Base-by-base conservation (phyloP, 108 stramenopile species). In the Discostella pseudostelligera region DNA sequence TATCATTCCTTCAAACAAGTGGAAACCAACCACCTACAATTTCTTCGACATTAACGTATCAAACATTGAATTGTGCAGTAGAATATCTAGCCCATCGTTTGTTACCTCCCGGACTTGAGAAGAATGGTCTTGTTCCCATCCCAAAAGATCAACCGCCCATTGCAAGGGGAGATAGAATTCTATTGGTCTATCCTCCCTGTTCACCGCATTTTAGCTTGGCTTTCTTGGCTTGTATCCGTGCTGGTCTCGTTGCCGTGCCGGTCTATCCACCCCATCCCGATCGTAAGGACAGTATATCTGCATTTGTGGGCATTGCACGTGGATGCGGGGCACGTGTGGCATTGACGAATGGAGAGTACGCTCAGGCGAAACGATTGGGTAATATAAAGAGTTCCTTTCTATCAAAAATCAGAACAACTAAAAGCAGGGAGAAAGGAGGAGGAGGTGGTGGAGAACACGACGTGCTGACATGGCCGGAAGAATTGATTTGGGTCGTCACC, bases 211-310 rank as follows among this genome's bases (percentile, higher is more conserved):
- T 97, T 62, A 90, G 96, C 43, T 65, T 97, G 12, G 85, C 96
- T 5, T 99, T 99, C 69, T 60, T 99, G 20, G 97, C 97, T 4
- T 98, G 97, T 75, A 78, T 98, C 55, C 90, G 94, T 45, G 85
- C 87, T 8, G 89, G 92, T 20, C 53, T 95, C 24, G 83, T 96
- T 16, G 95, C 95, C 0, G 97, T 97, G 2, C 97, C 97, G 11
- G 94, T 96, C 39, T 98, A 96, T 72, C 97, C 97, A n/a, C 97
- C 97, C 10, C 87, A 96, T 62, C 97, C 96, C 14, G 58, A 80
- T 8, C 74, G 90, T 8, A 79, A 83, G 39, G 86, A 88, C 49
- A 90, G 89, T 22, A 42, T 89, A 13, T 60, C 72, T n/a, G 76
- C 89, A 77, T 98, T 98, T 67, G 56, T 72, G 12, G 73, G 74